These are phyloP conservation scores for Kwoniella shivajii DNA, from an alignment of 1,284 basidiomycete genomes.

Conservation along the genomic window DNA sequence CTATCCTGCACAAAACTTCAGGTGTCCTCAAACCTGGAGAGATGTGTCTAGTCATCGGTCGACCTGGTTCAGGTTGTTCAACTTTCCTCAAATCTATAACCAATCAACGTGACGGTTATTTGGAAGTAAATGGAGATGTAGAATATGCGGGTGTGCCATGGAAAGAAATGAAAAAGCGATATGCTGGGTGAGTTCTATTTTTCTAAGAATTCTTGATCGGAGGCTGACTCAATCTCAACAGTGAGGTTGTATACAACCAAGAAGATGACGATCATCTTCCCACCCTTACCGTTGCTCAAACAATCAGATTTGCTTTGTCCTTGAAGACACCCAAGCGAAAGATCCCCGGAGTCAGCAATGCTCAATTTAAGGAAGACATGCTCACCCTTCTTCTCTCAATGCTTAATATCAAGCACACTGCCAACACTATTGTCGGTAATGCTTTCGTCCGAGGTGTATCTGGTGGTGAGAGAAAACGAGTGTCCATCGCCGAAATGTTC, in stretches of 20 bases:
- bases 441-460: conserved; percentile 63
- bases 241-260: conserved; percentile 80
- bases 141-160: conserved; percentile 61
- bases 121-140: conserved; percentile 59
- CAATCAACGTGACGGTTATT: conserved; percentile 58
- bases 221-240: conserved; percentile 5
- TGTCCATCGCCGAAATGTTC: conserved; percentile 64
- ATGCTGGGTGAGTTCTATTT: conserved; percentile 57
- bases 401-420: conserved; percentile 64
- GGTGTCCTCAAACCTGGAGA: conserved; percentile 71
- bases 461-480: conserved; percentile 65
- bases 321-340: conserved; percentile 60
- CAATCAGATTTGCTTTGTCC: conserved; percentile 60
- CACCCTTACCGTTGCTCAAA: conserved; percentile 64
- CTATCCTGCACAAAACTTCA: conserved; percentile 61
- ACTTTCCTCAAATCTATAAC: conserved; percentile 60
- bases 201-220: background rate
- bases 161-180: conserved; percentile 57
- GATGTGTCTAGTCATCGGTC: conserved; percentile 61
- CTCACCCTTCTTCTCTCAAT: conserved; percentile 61
- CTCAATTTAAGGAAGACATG: conserved; percentile 59
- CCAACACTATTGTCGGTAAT: conserved; percentile 61
- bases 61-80: conserved; percentile 55
- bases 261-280: conserved; percentile 68
- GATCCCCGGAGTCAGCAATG: conserved; percentile 57